Base-by-base conservation (phyloP, 345 rosid genomes). In the Geranium rotundifolium region DNA sequence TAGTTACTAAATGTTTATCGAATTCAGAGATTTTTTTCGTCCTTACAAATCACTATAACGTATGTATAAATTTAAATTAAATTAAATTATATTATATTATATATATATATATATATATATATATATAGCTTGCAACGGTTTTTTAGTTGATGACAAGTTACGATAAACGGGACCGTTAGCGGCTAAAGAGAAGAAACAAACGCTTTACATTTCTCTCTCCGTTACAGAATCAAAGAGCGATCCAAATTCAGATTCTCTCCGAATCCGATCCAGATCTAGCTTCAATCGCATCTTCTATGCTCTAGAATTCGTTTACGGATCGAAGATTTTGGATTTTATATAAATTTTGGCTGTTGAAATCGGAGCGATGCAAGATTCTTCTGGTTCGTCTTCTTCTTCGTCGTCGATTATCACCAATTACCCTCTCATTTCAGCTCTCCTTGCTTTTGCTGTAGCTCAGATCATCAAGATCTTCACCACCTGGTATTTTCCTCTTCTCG, bases 381-480 rank as follows among this genome's bases (percentile, higher is more conserved):
- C 82, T 10, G 59, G 75, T 5, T 72, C 77, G 3, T 72, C 78
- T 59, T 66, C 81, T 14, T 71, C 77, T 49, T 67, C 76, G 3
- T 70, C 72, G 5, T 77, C 88, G 0, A 56, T 82, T 4, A 63
- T 79, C 56, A 69, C 77, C 13, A 91, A 86, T 69, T 86, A 72
- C 56, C 93, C 93, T 70, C 85, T 91, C 29, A 62, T 86, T 39
- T 82, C 80, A 16, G 83, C 98, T 50, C 4, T 85, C 4, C 50
- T 76, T 5, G 75, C 92, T 29, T 82, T 85, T 65, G 74, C 80
- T 62, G 61, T 91, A 63, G 89, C 91, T 41, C 98, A 91, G 63
- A 63, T 76, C 60, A 70, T 69, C 72, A 88, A 91, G 79, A 46
- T 85, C 74, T 81, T 88, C 77, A 81, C 86, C 71, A 61, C 81